phyloP scores from a whole-genome alignment of 2,329 filamentous ascomycete genomes.

The Pestalotiopsis fici region DNA sequence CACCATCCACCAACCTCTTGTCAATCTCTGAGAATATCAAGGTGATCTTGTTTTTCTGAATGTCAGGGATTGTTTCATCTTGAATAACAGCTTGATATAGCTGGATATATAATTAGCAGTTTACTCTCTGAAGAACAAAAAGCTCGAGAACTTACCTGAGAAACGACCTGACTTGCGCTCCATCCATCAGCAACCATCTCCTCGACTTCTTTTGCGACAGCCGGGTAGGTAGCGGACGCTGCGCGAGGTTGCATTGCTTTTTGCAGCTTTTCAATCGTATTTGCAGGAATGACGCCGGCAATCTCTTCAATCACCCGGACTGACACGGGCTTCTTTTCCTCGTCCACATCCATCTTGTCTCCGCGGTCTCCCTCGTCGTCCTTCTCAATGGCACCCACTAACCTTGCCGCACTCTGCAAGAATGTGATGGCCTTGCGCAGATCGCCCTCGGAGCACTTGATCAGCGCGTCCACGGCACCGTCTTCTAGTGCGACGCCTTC shows the following conservation, averaged over 20 bases:
- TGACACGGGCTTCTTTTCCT: conserved; percentile 65
- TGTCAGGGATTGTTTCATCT: conserved; percentile 80
- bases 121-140: not conserved
- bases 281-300: conserved; percentile 85
- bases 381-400: conserved; percentile 70
- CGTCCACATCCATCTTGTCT: conserved; percentile 62
- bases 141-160: conserved; percentile 59
- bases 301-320: conserved; percentile 88
- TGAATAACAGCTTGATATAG: conserved; percentile 81
- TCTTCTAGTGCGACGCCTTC: conserved; percentile 78
- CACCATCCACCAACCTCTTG: conserved; percentile 90
- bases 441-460: conserved; percentile 90
- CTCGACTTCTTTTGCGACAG: conserved; percentile 77
- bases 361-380: conserved; percentile 45
- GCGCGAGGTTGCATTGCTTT: conserved; percentile 74
- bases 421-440: conserved; percentile 95
- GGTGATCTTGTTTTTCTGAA: conserved; percentile 88
- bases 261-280: conserved; percentile 70
- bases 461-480: conserved; percentile 80
- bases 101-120: conserved; percentile 36
- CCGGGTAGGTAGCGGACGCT: conserved; percentile 66
- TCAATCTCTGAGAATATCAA: conserved; percentile 91
- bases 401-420: conserved; percentile 86
- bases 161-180: conserved; percentile 87
- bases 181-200: conserved; percentile 95